Percentiles rank a stretch among this genome's conserved stretches.
These are phyloP conservation scores for Zygnema cylindricum DNA, from an alignment of 139 green algal species.

Conservation along the genomic window DNA sequence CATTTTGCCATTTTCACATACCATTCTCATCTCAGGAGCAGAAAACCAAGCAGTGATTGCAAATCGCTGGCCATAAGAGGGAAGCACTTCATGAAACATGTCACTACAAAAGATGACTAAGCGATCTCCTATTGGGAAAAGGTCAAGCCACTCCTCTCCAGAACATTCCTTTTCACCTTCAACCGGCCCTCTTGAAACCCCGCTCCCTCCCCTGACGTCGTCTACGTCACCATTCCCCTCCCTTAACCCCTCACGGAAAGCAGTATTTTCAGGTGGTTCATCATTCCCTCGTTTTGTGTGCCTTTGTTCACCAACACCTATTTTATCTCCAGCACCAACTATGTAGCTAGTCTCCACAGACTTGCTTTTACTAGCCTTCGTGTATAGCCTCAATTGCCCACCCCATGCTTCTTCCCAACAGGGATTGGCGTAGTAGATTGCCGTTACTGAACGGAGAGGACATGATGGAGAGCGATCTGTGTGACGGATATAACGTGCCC, in stretches of 20 bases:
- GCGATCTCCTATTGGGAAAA: constrained; percentile 68
- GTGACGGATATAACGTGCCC: constrained; percentile 77
- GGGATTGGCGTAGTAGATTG: constrained; percentile 77
- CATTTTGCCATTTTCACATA: too few species aligned
- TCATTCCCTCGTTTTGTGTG: too few species aligned
- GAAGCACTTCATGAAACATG: constrained; percentile 78
- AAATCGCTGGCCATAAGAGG: constrained; percentile 63
- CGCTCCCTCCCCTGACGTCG: background rate
- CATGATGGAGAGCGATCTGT: constrained; percentile 64
- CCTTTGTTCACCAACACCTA: too few species aligned
- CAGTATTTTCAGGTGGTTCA: too few species aligned
- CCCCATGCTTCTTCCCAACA: constrained; percentile 66
- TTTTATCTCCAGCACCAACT: too few species aligned
- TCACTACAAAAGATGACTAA: constrained; percentile 75
- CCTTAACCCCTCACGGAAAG: too few species aligned
- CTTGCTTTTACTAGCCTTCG: too few species aligned
- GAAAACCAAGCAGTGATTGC: constrained; percentile 78
- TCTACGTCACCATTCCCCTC: too few species aligned
- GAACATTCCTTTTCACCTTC: background rate
- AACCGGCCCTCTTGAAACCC: background rate
- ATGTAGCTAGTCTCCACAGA: too few species aligned
- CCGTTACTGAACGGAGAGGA: constrained; percentile 69
- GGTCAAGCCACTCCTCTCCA: constrained; percentile 32
- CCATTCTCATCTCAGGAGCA: background rate
- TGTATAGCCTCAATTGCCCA: constrained; percentile 68